These are phyloP conservation scores for Aspergillus melleus DNA, from an alignment of 2,329 filamentous ascomycete genomes.

Conservation along the genomic window DNA sequence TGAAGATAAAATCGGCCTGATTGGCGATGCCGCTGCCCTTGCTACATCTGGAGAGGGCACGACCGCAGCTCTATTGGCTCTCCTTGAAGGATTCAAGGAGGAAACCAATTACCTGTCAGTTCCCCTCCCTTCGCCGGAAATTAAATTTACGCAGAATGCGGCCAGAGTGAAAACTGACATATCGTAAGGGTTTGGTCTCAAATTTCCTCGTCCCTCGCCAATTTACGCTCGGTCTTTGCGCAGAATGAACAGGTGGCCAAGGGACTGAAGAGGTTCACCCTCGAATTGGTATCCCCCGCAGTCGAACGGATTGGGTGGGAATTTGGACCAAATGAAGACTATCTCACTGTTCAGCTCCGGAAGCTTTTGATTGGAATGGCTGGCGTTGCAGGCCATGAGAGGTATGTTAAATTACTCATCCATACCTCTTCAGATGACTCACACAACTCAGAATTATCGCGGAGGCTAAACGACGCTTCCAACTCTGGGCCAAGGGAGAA, in stretches of 20 bases:
- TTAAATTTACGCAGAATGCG: neutral
- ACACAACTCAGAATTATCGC: slow-evolving; percentile 56
- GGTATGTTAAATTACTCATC: slow-evolving; percentile 50
- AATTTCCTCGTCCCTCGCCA: slow-evolving; percentile 72
- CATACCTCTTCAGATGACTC: neutral
- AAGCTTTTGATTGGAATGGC: slow-evolving; percentile 77
- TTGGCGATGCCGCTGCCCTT: slow-evolving; percentile 85
- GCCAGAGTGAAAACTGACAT: slow-evolving; percentile 18
- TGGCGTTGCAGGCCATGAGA: slow-evolving; percentile 72
- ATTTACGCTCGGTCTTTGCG: slow-evolving; percentile 81
- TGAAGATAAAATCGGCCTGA: slow-evolving; percentile 88
- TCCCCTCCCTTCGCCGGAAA: too few species aligned
- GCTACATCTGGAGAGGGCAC: slow-evolving; percentile 83
- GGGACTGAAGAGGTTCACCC: slow-evolving; percentile 74
- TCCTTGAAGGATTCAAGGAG: slow-evolving; percentile 78
- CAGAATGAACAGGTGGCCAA: slow-evolving; percentile 70
- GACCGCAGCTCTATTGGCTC: slow-evolving; percentile 76
- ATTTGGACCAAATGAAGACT: slow-evolving; percentile 74
- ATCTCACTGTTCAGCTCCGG: slow-evolving; percentile 77
- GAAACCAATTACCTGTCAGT: slow-evolving; percentile 76
- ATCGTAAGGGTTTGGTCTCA: slow-evolving; percentile 72
- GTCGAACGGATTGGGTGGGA: slow-evolving; percentile 85
- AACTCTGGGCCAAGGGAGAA: slow-evolving; percentile 68
- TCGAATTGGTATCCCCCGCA: slow-evolving; percentile 73
- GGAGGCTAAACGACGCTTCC: slow-evolving; percentile 77